phyloP scores from a whole-genome alignment of 257 asterid species.

The Solanum infundibuliforme region DNA sequence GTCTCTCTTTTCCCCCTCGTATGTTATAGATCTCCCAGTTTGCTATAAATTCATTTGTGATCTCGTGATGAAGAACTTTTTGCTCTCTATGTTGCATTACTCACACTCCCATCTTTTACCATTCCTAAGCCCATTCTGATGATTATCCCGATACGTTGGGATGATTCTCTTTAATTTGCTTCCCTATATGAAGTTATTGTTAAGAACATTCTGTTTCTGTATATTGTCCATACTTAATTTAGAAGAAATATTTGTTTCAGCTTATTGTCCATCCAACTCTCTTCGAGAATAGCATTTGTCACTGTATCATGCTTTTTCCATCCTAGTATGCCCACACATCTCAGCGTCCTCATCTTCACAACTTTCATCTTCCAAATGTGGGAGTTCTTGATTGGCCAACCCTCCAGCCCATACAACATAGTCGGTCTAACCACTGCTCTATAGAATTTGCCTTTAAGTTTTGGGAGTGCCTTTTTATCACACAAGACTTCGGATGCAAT shows the following conservation, averaged over 20 bases:
- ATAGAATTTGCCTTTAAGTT: background rate
- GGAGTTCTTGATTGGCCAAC: background rate
- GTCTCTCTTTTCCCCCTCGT: background rate
- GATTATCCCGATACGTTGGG: background rate
- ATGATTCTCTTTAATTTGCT: background rate
- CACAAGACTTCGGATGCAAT: background rate
- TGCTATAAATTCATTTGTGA: background rate
- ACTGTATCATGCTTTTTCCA: background rate
- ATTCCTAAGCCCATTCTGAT: background rate
- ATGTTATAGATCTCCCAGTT: background rate
- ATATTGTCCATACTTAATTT: background rate
- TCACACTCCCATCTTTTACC: background rate
- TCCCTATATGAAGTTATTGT: background rate
- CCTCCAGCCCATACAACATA: background rate
- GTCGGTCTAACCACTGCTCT: background rate
- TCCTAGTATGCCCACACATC: background rate
- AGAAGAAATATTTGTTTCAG: background rate
- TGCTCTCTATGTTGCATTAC: background rate
- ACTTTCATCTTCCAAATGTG: background rate
- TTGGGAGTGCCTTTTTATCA: background rate
- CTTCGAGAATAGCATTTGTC: background rate
- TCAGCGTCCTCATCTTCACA: background rate
- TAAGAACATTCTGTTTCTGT: background rate
- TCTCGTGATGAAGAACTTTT: background rate
- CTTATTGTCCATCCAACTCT: background rate